Conservation (phyloP, 306 rosid genomes). For the Prinsepia uniflora region DNA sequence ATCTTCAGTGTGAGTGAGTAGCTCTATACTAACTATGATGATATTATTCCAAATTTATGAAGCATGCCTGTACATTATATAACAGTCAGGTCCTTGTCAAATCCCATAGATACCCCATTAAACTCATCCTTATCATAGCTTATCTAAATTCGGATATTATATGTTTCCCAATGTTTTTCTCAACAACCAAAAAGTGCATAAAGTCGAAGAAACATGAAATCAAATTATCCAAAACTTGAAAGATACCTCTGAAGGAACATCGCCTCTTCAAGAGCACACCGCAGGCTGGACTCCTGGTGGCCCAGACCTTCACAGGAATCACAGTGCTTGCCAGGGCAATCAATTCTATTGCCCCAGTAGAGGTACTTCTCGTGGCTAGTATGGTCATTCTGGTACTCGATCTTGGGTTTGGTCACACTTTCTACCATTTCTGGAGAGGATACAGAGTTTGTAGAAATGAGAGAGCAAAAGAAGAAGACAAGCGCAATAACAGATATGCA, state of each 20-base stretch:
- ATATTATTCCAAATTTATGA: no score
- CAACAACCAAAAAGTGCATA: constrained; percentile 11
- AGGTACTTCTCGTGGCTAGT: constrained; percentile 49
- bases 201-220: constrained; percentile 11
- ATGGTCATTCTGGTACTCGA: constrained; percentile 6
- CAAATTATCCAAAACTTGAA: neutral
- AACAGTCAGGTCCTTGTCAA: no score
- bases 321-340: constrained; percentile 95
- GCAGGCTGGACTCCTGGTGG: constrained; percentile 94
- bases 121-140: neutral
- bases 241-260: constrained; percentile 53
- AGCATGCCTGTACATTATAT: no score
- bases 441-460: constrained; percentile 35
- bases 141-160: neutral
- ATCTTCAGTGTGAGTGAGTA: no score
- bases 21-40: no score
- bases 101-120: neutral
- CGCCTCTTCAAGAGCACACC: constrained; percentile 95
- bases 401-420: constrained; percentile 6
- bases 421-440: constrained; percentile 21
- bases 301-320: constrained; percentile 84
- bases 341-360: constrained; percentile 83
- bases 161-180: neutral
- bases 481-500: constrained; percentile 40
- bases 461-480: constrained; percentile 44